Base-by-base conservation (phyloP, 805 yeast species). In the Candida odintsovae region DNA sequence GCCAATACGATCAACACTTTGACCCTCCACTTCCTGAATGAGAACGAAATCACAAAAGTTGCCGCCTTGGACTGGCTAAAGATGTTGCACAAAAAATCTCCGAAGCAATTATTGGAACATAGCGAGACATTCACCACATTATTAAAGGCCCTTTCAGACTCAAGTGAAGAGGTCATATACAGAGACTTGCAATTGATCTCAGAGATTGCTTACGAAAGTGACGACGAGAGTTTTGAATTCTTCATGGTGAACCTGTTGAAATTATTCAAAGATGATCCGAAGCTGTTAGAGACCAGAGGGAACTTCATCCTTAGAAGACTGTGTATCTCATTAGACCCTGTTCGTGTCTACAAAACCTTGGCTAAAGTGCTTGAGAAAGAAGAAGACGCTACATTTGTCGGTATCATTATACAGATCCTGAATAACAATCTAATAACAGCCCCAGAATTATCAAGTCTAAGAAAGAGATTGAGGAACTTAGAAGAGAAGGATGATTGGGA, bases 61-160 rank as follows among this genome's bases (percentile, higher is more conserved):
- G 88, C 95, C 0, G 83, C 94, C 21, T 68, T 94, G 31, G 96
- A 90, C 52, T 94, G 99, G 99, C 70, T 94, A 28, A 80, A 82
- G 15, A 79, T 88, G 75, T 71, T 94, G 37, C 92, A 90, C 58
- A 73, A 78, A 23, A 83, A 83, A 53, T 83, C 83, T 19, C 84
- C 86, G 3, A 66, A 70, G 36, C 74, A 77, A 49, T 70, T 82
- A 31, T 61, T 82, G 36, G 76, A 75, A 38, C 77, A 75, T 46
- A 70, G 74, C 47, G 84, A 78, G 48, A 84, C 89, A 39, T 82
- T 90, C 56, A 80, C 86, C 12, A 87, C 90, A 0, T 70, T 94
- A 33, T 70, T 94, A 44, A 83, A 82, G 58, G 86, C 96, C 0
- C 71, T 81, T 18, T 72, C 80, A 2, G 83, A 80, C 74, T 53